phyloP scores from a whole-genome alignment of 2,329 filamentous ascomycete genomes.

The Myriosclerotinia curreyana region DNA sequence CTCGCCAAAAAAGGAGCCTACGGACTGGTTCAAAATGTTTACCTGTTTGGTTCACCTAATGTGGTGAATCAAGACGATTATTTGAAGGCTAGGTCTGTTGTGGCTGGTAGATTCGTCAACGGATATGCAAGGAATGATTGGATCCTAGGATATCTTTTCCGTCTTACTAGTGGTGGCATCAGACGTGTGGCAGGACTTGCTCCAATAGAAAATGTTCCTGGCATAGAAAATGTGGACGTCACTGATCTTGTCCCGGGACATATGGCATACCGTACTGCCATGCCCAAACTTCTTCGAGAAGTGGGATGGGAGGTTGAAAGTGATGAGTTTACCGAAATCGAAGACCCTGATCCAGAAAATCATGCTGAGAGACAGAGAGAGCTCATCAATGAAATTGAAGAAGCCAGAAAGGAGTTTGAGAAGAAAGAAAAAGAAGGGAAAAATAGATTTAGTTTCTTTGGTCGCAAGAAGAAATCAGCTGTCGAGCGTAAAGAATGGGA shows the following conservation, averaged over 20 bases:
- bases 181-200: slow-evolving; percentile 82
- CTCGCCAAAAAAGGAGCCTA: slow-evolving; percentile 78
- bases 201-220: slow-evolving; percentile 70
- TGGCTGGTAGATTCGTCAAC: slow-evolving; percentile 90
- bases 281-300: slow-evolving; percentile 82
- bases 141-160: slow-evolving; percentile 96
- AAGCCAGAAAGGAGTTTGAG: slow-evolving; percentile 83
- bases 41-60: slow-evolving; percentile 87
- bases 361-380: slow-evolving; percentile 84
- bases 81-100: slow-evolving; percentile 73
- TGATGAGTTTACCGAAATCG: slow-evolving; percentile 94
- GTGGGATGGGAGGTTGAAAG: slow-evolving; percentile 89
- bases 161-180: slow-evolving; percentile 88
- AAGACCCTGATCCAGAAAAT: slow-evolving; percentile 94
- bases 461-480: slow-evolving; percentile 69
- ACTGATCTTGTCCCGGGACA: slow-evolving; percentile 84
- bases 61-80: slow-evolving; percentile 93
- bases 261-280: slow-evolving; percentile 93
- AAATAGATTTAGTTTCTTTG: slow-evolving; percentile 71
- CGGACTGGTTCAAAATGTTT: slow-evolving; percentile 91
- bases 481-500: slow-evolving; percentile 87
- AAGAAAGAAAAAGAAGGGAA: slow-evolving; percentile 62
- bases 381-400: slow-evolving; percentile 94
- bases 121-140: slow-evolving; percentile 94
- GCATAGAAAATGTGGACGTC: slow-evolving; percentile 85